phyloP scores from a whole-genome alignment of 495 filamentous ascomycete species.

The Letharia columbiana region DNA sequence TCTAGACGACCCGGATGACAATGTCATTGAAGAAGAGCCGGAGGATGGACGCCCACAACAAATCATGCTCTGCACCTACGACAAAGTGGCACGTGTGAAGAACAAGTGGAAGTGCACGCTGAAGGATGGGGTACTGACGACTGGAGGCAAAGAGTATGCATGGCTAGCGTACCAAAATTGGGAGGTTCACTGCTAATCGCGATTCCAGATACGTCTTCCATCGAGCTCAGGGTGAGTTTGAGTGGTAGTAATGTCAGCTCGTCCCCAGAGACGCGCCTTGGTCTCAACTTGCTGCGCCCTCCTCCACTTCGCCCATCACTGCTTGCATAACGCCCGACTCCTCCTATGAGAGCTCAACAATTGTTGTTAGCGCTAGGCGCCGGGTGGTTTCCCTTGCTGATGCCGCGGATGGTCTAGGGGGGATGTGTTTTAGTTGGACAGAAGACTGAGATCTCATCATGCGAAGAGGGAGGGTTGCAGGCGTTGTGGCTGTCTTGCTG shows the following conservation, averaged over 20 bases:
- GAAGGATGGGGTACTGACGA: constrained; percentile 91
- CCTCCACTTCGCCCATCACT: background rate
- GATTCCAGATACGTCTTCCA: constrained; percentile 77
- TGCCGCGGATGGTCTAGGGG: background rate
- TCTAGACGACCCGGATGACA: constrained; percentile 89
- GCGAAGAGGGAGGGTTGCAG: background rate
- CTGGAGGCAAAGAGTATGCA: constrained; percentile 70
- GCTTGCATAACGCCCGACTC: background rate
- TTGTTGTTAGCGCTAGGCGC: background rate
- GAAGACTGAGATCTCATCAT: background rate
- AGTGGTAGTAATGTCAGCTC: constrained; percentile 59
- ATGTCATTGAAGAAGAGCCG: constrained; percentile 62
- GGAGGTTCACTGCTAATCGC: constrained; percentile 22
- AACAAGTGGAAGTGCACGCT: constrained; percentile 99
- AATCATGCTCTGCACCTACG: constrained; percentile 97
- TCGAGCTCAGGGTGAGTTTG: constrained; percentile 93
- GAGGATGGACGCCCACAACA: constrained; percentile 71
- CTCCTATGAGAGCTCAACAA: background rate
- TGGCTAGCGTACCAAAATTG: background rate
- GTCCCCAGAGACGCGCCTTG: background rate
- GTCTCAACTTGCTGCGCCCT: background rate
- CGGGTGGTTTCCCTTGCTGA: background rate
- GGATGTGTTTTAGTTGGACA: background rate
- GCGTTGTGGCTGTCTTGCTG: background rate
- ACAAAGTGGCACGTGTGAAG: constrained; percentile 98